Evolutionary conservation across 177 flowering plant genomes (phyloP).

Genomic region (Vitis hybrid): DNA sequence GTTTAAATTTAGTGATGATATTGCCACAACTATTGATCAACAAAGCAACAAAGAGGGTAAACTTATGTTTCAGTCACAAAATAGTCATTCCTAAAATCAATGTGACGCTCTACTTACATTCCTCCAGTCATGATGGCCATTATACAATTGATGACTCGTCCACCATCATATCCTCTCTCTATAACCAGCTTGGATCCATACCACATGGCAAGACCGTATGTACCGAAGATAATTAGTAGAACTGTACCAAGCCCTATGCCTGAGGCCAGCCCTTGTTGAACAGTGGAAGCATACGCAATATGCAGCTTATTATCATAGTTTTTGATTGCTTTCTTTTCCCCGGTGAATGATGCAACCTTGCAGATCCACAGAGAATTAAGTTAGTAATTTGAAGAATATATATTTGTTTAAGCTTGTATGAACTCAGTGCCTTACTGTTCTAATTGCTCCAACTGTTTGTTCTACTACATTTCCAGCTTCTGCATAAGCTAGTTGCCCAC

Average conservation of each 20-base stretch:
- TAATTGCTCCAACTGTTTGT: slow-evolving; percentile 69
- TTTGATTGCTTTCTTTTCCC: slow-evolving; percentile 60
- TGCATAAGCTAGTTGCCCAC: slow-evolving; percentile 66
- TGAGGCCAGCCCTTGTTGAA: slow-evolving; percentile 56
- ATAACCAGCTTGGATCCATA: slow-evolving; percentile 65
- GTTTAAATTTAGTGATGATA: background rate
- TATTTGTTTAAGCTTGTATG: background rate
- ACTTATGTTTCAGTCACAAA: too few species aligned
- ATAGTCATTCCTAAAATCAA: too few species aligned
- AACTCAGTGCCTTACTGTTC: slow-evolving; percentile 51
- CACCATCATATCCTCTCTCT: slow-evolving; percentile 73
- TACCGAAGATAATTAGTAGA: slow-evolving; percentile 31
- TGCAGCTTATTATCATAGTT: slow-evolving; percentile 48
- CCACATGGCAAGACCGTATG: slow-evolving; percentile 73
- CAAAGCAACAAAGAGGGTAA: background rate
- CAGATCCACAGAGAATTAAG: background rate
- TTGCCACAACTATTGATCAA: too few species aligned
- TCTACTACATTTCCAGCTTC: slow-evolving; percentile 74
- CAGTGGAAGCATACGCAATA: slow-evolving; percentile 42
- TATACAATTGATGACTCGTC: slow-evolving; percentile 62
- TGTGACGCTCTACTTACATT: slow-evolving; percentile 46
- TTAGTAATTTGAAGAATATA: background rate
- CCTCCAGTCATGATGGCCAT: slow-evolving; percentile 68
- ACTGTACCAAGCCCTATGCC: slow-evolving; percentile 62
- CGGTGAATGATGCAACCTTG: slow-evolving; percentile 79